Base-by-base conservation (phyloP, 1,284 basidiomycete species). In the Singerocomus rubriflavus region DNA sequence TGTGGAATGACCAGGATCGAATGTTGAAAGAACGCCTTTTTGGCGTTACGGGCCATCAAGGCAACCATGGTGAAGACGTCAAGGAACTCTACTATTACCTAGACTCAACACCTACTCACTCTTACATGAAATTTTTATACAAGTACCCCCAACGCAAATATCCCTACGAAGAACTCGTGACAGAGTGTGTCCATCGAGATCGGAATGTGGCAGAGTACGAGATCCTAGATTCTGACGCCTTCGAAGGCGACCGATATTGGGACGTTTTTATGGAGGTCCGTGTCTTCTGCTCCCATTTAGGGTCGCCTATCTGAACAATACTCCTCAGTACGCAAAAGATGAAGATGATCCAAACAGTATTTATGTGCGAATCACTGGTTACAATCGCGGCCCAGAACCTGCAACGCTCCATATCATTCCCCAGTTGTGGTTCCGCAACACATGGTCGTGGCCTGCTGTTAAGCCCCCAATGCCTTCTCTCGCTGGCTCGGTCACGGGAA, bases 81-180 rank as follows among this genome's bases (percentile, higher is more conserved):
- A 98, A 98, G 73, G 96, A 99, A 67, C 76, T 98, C 29, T 98
- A 98, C 72, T 99, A 95, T 69, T 98, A 99, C 71, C 83, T 99
- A 58, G 96, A 98, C 72, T 97, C 92, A 46, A 97, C 96, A 0
- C 96, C 96, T 17, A 98, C 95, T 1, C 96, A 99, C 69, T 96
- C 93, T 30, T 99, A 98, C 80, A 98, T 98, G 96, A 99, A 98
- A 73, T 96, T 90, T 72, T 75, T 98, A 53, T 98, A 98, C 84
- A 98, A 98, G 71, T 98, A 98, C 64, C 95, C 96, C 13, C 96
- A 99, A 71, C 77, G 83, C 57, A 77, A 80, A 40, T 99, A 82
- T 72, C 96, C 96, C 1, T 99, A 99, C 72, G 93, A 98, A 66
- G 81, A 97, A 59, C 82, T 99, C 47, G 88, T 95, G 13, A 74